Base-by-base conservation (phyloP, 2,329 filamentous ascomycete species). In the Calonectria ilicicola region DNA sequence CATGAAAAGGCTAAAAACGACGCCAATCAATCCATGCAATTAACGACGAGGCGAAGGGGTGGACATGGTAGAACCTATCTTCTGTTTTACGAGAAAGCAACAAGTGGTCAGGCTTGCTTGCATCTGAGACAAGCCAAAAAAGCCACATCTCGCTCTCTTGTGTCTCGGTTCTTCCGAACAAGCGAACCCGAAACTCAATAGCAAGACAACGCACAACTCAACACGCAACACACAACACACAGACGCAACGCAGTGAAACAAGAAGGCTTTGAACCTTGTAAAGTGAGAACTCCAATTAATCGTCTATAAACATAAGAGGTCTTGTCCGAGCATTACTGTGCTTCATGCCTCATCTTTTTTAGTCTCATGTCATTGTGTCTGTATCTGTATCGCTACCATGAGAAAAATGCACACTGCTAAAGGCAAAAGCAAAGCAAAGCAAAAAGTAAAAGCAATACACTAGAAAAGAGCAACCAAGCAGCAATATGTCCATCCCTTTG, bases 371-470 rank as follows among this genome's bases (percentile, higher is more conserved):
- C 47, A 68, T 70, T 38, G 53, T 58, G 29, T 60, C 21, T 60
- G 53, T 51, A 10, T 51, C 23, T 68, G 42, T 69, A 32, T 69
- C 40, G 63, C 70, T 70, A 62, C 51, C 63, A 46, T 72, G 44
- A 65, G 62, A 71, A 69, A 62, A 35, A 35, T 35, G 32, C 62
- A 51, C 70, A 69, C 65, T 72, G 65, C 60, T 65, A 66, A 63
- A 65, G 49, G 35, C 8, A 5, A 9, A 32, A 32, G 9, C 5
- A 5, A 35, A 35, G 29, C 32, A 35, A 35, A 9, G 8, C 32
- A 35, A 35, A 35, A 35, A 35, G 9, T 8, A 35, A 35, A 35
- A 35, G 2, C 32, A 35, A 35, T 35, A 6, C 32, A 49, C 40
- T 38, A 51, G 44, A 42, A 65, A 49, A 44, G 49, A 49, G 44